These are phyloP conservation scores for Calocybe indica DNA, from an alignment of 768 basidiomycete genomes.

Conservation along the genomic window DNA sequence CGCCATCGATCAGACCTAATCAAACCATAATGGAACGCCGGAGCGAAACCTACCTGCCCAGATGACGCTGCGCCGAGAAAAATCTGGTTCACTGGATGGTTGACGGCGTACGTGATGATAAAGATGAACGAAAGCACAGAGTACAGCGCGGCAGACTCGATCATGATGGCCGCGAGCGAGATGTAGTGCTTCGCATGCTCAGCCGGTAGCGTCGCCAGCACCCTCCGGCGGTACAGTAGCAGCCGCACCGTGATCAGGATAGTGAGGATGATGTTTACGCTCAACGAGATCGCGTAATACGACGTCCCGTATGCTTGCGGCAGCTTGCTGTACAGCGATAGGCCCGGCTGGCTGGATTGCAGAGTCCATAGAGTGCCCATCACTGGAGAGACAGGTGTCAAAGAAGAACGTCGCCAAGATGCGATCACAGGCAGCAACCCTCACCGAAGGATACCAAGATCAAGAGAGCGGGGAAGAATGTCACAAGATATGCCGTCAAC, in stretches of 20 bases:
- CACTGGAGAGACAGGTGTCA: conserved; percentile 8
- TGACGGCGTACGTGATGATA: conserved; percentile 24
- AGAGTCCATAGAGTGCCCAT: conserved; percentile 29
- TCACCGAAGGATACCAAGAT: conserved; percentile 22
- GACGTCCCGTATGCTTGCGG: conserved; percentile 20
- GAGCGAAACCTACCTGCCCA: conserved; percentile 17
- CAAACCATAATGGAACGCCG: neutral
- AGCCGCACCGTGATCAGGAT: conserved; percentile 23
- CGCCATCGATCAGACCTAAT: neutral
- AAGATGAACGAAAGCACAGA: conserved; percentile 23
- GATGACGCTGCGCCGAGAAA: conserved; percentile 20
- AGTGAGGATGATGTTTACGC: conserved; percentile 25
- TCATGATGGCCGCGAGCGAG: conserved; percentile 22
- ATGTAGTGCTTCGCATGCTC: conserved; percentile 24
- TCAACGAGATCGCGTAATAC: conserved; percentile 24
- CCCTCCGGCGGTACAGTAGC: conserved; percentile 18
- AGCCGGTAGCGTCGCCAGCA: conserved; percentile 18
- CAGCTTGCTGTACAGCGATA: conserved; percentile 22
- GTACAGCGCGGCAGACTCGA: conserved; percentile 31
- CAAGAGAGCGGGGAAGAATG: conserved; percentile 20
- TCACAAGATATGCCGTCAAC: conserved; percentile 16
- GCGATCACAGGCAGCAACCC: neutral
- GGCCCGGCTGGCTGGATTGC: conserved; percentile 22
- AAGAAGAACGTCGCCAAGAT: neutral
- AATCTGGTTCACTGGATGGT: conserved; percentile 24